Evolutionary conservation across 2,329 filamentous ascomycete genomes (phyloP).

Genomic region (Talaromyces sp.): DNA sequence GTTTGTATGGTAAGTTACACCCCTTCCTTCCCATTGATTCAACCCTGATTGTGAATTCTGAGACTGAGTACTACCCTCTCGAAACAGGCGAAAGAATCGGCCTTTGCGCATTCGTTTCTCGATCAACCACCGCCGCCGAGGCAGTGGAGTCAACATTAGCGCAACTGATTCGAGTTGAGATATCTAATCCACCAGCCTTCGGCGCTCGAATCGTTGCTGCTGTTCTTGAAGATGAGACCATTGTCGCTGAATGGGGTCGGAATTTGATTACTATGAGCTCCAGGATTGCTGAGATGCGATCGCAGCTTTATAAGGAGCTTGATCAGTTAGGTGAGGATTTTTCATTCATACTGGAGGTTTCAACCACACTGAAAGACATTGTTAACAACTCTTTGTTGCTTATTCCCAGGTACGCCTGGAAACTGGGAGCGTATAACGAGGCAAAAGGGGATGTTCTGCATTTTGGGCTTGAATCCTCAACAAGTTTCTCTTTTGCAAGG

Average conservation of each 20-base stretch:
- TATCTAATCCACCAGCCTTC: conserved; percentile 91
- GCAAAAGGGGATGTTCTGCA: conserved; percentile 98
- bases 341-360: background rate
- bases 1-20: conserved; percentile 29
- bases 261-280: conserved; percentile 89
- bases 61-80: too few species aligned
- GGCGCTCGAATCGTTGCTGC: conserved; percentile 80
- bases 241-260: conserved; percentile 85
- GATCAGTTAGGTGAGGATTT: conserved; percentile 64
- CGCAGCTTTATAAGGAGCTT: conserved; percentile 69
- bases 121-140: conserved; percentile 18
- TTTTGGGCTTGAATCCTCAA: conserved; percentile 51
- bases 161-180: conserved; percentile 74
- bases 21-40: too few species aligned
- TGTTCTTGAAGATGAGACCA: conserved; percentile 70
- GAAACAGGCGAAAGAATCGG: conserved; percentile 24
- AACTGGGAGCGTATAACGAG: conserved; percentile 58
- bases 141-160: conserved; percentile 26
- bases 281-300: conserved; percentile 87
- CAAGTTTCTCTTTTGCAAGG: conserved; percentile 43
- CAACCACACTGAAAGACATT: too few species aligned
- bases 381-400: too few species aligned
- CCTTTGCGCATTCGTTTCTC: conserved; percentile 22
- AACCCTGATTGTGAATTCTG: too few species aligned
- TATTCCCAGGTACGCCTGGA: conserved; percentile 75